Evolutionary conservation across 2,329 filamentous ascomycete genomes (phyloP), one percentile per base, ranked within the genome.

Genomic region (Pseudocercospora fijiensis): DNA sequence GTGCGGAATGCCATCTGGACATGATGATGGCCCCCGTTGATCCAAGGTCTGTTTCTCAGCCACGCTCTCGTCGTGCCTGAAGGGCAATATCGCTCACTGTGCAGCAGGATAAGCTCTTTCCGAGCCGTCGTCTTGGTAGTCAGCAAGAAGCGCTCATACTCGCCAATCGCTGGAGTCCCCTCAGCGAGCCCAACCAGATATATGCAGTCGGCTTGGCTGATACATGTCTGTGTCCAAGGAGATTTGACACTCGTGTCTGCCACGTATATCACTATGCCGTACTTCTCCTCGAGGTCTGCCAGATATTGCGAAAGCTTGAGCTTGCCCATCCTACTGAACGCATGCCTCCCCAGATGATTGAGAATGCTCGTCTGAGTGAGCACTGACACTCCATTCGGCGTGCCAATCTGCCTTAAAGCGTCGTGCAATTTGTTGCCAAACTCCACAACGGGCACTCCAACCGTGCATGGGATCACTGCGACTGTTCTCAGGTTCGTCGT

Each of bases 221-320:
- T 97, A 76, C 96, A 99, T 0, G 95, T 98, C 73, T 97, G 92
- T 0, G 96, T 99, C 95, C 95, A 99, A 0, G 94, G 93, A 1
- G 96, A 92, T 72, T 96, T 98, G 71, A 98, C 95, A 65, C 88
- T 96, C 4, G 96, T 99, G 76, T 99, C 95, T 58, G 94, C 95
- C 63, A 99, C 89, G 74, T 99, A 99, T 7, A 99, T 83, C 1
- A 99, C 92, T 71, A 99, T 86, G 0, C 94, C 92, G 72, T 96
- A 98, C 76, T 96, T 96, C 78, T 99, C 95, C 78, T 99, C 95
- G 10, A 99, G 82, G 73, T 99, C 95, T 1, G 96, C 95, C 57
- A 99, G 84, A 73, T 99, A 99, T 70, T 99, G 94, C 0, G 94
- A 92, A 6, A 99, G 82, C 77, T 96, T 97, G 27, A 99, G 81